Percentiles rank a stretch among this genome's conserved stretches.
Conservation (phyloP, 2,329 filamentous ascomycete species). For the Penicillium decumbens region DNA sequence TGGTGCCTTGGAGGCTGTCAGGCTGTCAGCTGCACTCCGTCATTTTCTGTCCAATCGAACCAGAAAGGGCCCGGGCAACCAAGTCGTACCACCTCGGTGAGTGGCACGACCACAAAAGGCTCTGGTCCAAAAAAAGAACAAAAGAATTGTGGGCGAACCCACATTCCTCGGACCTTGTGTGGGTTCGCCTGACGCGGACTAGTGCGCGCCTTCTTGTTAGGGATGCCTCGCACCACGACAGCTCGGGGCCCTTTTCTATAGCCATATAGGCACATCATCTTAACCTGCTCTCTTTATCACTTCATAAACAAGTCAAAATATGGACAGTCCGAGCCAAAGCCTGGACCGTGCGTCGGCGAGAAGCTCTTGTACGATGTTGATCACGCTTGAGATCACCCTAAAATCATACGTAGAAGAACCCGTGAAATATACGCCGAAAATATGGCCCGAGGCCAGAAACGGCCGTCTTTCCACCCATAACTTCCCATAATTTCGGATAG, state of each 20-base stretch:
- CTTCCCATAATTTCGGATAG: no score
- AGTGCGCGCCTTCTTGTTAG: background rate
- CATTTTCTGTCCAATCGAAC: background rate
- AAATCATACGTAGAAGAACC: no score
- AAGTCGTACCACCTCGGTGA: background rate
- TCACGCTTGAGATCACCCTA: constrained; percentile 4
- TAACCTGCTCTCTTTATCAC: background rate
- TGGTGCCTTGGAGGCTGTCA: background rate
- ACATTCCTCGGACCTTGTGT: background rate
- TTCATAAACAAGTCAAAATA: background rate
- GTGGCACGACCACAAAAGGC: background rate
- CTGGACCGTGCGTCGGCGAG: constrained; percentile 8
- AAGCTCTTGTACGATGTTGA: constrained; percentile 9
- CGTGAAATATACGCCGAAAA: no score
- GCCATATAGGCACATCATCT: background rate
- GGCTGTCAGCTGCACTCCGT: background rate
- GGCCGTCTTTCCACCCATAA: no score
- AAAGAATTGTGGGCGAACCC: background rate
- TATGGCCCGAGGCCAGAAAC: no score
- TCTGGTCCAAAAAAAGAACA: background rate
- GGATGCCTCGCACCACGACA: background rate
- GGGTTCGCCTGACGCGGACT: constrained; percentile 5
- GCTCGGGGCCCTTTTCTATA: background rate
- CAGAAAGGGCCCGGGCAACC: background rate
- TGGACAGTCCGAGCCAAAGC: background rate